Conservation (phyloP, 257 asterid genomes). For the Cruciata laevipes region DNA sequence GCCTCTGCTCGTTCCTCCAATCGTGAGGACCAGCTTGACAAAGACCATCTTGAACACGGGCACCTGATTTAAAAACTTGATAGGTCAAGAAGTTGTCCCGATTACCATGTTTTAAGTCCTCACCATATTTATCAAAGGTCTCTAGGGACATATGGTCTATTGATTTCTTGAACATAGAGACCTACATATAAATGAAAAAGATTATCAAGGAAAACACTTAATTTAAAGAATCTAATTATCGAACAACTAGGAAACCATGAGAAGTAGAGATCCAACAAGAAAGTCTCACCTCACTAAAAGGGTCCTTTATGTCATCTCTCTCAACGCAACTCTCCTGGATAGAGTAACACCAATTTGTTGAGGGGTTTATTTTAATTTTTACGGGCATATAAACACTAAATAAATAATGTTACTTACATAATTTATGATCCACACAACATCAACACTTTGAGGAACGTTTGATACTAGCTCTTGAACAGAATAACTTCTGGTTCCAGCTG, state of each 20-base stretch:
- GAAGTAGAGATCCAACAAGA: no score
- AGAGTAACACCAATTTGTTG: background rate
- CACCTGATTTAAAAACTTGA: conserved; percentile 71
- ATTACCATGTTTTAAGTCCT: conserved; percentile 63
- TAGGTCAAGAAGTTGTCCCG: conserved; percentile 77
- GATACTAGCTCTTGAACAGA: conserved; percentile 33
- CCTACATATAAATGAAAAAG: conserved; percentile 23
- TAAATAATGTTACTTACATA: conserved; percentile 28
- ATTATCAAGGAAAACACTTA: no score
- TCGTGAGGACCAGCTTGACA: conserved; percentile 91
- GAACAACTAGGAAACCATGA: no score
- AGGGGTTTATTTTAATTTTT: background rate
- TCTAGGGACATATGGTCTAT: conserved; percentile 58
- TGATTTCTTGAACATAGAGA: conserved; percentile 85
- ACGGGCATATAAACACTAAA: background rate
- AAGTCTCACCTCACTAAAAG: conserved; percentile 43
- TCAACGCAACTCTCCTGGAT: conserved; percentile 46
- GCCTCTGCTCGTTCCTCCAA: no score
- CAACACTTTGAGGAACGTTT: conserved; percentile 34
- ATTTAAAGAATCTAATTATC: no score
- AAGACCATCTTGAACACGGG: conserved; percentile 73
- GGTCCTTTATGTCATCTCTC: conserved; percentile 40
- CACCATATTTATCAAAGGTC: conserved; percentile 44
- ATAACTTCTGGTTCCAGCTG: conserved; percentile 35
- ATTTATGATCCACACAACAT: conserved; percentile 32